Evolutionary conservation across 1,284 basidiomycete genomes (phyloP), one percentile per base, ranked within the genome.

Genomic region (Austroboletus novae-zelandiae): DNA sequence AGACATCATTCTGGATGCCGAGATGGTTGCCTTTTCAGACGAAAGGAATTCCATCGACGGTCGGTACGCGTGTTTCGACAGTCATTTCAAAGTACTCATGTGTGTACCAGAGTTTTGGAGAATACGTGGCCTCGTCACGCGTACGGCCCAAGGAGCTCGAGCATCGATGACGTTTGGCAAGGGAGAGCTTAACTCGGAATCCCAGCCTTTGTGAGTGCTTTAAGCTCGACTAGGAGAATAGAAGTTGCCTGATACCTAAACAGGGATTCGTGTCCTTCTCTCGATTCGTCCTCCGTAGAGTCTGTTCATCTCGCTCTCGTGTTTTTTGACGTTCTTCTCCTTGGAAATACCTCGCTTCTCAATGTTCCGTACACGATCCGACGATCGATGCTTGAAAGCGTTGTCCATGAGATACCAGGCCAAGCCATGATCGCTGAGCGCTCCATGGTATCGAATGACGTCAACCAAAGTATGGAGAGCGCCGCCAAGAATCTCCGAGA

Each of bases 21-120:
- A 96, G 68, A 91, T 95, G 80, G 84, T 94, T 5, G 84, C 89
- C 0, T 94, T 79, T 65, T 80, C 86, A 43, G 85, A 84, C 25
- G 68, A 65, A 0, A 61, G 64, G 18, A 50, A 72, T 23, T 66
- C 69, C 20, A 75, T 89, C 35, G 84, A 87, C 52, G 86, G 86
- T 85, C 53, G 45, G 69, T 57, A 37, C 39, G n/a, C 32, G 48
- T 41, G 14, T 27, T 17, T 23, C 23, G 2, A n/a, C 27, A 6
- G 36, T 15, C 13, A 17, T 31, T 17, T 47, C 36, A 34, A 39
- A 37, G 31, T 23, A 40, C 50, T 14, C 65, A 45, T 14, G 14
- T 51, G 29, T 20, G 15, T 17, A 32, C 15, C 47, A 89, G 86
- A 89, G 61, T 89, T 88, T 56, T 89, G 85, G 85, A 70, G 76